A percentile compares a stretch with the other conserved stretches of the same genome.
These are phyloP conservation scores for Aspergillus ochraceoroseus DNA, from an alignment of 2,329 filamentous ascomycete species.

Conservation along the genomic window DNA sequence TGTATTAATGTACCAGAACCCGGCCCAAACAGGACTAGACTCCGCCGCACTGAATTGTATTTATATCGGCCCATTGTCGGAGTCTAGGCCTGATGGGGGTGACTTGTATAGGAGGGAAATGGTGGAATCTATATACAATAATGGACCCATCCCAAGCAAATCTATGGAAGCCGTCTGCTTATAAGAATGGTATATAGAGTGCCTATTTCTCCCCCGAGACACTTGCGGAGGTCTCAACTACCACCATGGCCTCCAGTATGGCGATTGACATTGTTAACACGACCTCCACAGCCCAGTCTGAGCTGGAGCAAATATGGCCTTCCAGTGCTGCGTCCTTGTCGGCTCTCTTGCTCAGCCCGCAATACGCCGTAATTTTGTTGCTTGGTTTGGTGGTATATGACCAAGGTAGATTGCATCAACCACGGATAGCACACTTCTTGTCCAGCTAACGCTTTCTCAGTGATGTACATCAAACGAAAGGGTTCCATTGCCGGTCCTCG, in stretches of 20 bases:
- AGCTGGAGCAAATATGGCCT: constrained; percentile 10
- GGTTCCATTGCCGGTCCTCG: constrained; percentile 64
- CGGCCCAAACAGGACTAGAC: constrained; percentile 26
- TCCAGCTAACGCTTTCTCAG: constrained; percentile 38
- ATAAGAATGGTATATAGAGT: no score
- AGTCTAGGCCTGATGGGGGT: constrained; percentile 5
- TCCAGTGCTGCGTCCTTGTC: not conserved
- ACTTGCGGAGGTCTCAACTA: no score
- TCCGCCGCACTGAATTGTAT: constrained; percentile 27
- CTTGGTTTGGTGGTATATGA: constrained; percentile 69
- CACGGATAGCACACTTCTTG: constrained; percentile 32
- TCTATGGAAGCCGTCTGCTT: no score
- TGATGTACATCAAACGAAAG: constrained; percentile 64
- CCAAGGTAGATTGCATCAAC: constrained; percentile 62
- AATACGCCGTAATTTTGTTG: constrained; percentile 51
- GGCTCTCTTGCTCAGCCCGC: constrained; percentile 34
- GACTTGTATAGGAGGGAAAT: not conserved
- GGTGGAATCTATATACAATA: no score
- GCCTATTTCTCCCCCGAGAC: no score
- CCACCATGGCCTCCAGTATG: no score
- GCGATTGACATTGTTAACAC: no score
- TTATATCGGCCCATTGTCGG: constrained; percentile 16
- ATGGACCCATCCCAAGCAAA: no score
- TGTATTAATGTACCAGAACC: no score
- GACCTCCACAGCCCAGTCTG: no score